These are phyloP conservation scores for Exophiala oligosperma DNA, from an alignment of 2,329 filamentous ascomycete genomes.

Conservation along the genomic window DNA sequence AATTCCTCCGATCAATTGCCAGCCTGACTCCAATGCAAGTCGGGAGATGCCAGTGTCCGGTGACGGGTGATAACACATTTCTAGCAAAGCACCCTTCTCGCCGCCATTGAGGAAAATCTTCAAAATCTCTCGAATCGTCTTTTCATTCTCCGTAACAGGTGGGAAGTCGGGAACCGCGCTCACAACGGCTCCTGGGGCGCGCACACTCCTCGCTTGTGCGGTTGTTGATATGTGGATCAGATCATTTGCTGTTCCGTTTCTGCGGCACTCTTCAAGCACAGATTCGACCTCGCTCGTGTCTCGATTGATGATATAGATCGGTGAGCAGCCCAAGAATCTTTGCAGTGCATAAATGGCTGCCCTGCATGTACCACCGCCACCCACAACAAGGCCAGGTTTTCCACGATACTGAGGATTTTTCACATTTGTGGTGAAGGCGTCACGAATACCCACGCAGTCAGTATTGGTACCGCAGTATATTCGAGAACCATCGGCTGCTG, in stretches of 20 bases:
- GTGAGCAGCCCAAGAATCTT: conserved; percentile 65
- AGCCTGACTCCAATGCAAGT: conserved; percentile 61
- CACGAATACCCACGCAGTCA: conserved; percentile 74
- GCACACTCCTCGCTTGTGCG: conserved; percentile 59
- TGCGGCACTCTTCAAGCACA: conserved; percentile 64
- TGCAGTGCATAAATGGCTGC: conserved; percentile 74
- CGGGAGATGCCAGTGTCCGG: conserved; percentile 67
- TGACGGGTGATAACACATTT: conserved; percentile 81
- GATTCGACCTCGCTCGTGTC: conserved; percentile 66
- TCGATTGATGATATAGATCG: conserved; percentile 76
- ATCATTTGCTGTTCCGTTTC: conserved; percentile 59
- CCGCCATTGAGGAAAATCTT: conserved; percentile 39
- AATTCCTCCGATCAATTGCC: conserved; percentile 73
- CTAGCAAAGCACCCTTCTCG: conserved; percentile 68
- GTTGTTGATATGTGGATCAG: conserved; percentile 63
- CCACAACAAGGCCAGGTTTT: conserved; percentile 70
- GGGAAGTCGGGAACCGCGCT: conserved; percentile 75
- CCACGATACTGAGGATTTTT: conserved; percentile 51
- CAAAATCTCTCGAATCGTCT: conserved; percentile 56
- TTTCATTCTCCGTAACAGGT: conserved; percentile 65
- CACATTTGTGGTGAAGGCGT: conserved; percentile 61
- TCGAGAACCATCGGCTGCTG: conserved; percentile 42
- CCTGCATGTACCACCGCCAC: conserved; percentile 76
- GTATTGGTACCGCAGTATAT: conserved; percentile 75
- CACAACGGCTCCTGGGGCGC: conserved; percentile 66